Conservation (phyloP, 2,329 filamentous ascomycete species). For the Allantophomopsis lycopodina region DNA sequence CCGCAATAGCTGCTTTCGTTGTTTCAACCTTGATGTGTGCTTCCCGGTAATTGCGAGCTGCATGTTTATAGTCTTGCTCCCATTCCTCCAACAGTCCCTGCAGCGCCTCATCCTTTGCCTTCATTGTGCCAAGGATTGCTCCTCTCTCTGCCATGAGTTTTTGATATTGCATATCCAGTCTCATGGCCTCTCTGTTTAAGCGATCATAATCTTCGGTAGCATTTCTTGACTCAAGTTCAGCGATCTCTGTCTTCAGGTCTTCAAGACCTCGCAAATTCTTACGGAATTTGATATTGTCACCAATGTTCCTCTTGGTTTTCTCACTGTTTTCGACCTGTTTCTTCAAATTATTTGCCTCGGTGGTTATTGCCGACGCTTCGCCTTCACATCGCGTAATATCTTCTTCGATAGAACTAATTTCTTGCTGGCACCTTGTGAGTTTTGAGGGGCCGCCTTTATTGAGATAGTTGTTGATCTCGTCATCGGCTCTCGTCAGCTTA, state of each 20-base stretch:
- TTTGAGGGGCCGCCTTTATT: constrained; percentile 61
- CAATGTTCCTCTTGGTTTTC: constrained; percentile 73
- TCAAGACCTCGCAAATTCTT: constrained; percentile 58
- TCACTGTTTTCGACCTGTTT: constrained; percentile 68
- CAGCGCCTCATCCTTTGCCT: constrained; percentile 73
- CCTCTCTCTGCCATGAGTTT: constrained; percentile 59
- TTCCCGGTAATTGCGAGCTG: constrained; percentile 68
- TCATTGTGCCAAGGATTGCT: constrained; percentile 64
- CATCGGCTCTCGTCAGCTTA: constrained; percentile 61
- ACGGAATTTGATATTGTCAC: constrained; percentile 78
- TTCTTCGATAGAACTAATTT: constrained; percentile 54
- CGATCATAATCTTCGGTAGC: constrained; percentile 71
- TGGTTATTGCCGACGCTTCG: constrained; percentile 53
- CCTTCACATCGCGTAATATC: constrained; percentile 51
- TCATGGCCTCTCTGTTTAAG: constrained; percentile 54
- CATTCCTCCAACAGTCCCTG: constrained; percentile 62
- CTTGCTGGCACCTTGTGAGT: constrained; percentile 53
- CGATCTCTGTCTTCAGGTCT: constrained; percentile 54
- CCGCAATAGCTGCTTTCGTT: constrained; percentile 84
- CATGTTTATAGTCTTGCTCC: constrained; percentile 76
- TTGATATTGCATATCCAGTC: constrained; percentile 54
- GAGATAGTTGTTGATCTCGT: constrained; percentile 69
- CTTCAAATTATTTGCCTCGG: constrained; percentile 63
- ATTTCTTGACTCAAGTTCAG: constrained; percentile 62
- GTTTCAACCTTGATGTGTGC: constrained; percentile 82